A percentile compares a stretch with the other conserved stretches of the same genome.
Evolutionary conservation across 345 rosid species (phyloP).

Genomic region (Citrus sp.): DNA sequence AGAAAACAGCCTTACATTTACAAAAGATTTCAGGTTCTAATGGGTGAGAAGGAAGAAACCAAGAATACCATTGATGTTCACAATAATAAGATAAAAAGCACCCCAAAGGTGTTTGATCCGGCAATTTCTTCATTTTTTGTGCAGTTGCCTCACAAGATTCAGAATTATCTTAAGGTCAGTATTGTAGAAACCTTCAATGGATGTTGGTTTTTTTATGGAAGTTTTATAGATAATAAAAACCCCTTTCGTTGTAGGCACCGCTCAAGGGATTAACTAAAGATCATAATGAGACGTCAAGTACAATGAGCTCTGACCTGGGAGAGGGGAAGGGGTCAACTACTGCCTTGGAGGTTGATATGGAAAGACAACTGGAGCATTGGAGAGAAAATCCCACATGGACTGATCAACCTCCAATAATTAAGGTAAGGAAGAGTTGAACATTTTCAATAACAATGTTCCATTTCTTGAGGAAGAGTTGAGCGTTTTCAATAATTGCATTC

Average conservation of each 20-base stretch:
- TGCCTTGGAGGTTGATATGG: constrained; percentile 42
- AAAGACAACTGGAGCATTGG: constrained; percentile 72
- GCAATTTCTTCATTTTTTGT: constrained; percentile 43
- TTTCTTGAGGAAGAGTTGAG: neutral
- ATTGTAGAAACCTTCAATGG: neutral
- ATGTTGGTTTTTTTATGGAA: neutral
- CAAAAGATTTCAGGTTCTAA: constrained; percentile 19
- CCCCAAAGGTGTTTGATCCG: constrained; percentile 48
- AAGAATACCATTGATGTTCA: constrained; percentile 21
- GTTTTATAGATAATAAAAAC: neutral
- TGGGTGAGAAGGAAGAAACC: constrained; percentile 35
- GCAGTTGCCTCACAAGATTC: constrained; percentile 58
- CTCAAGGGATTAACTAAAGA: constrained; percentile 41
- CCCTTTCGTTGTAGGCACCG: constrained; percentile 42
- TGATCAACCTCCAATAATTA: constrained; percentile 53
- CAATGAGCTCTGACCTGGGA: constrained; percentile 26
- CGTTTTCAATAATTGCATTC: neutral
- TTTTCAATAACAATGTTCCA: neutral
- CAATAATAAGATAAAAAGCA: constrained; percentile 27
- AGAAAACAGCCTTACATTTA: constrained; percentile 1
- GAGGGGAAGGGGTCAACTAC: constrained; percentile 37
- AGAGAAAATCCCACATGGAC: constrained; percentile 73
- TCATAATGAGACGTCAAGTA: constrained; percentile 28
- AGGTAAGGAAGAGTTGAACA: constrained; percentile 35
- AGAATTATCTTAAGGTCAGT: constrained; percentile 44